phyloP scores from a whole-genome alignment of 345 rosid species.

The Sonneratia caseolaris region DNA sequence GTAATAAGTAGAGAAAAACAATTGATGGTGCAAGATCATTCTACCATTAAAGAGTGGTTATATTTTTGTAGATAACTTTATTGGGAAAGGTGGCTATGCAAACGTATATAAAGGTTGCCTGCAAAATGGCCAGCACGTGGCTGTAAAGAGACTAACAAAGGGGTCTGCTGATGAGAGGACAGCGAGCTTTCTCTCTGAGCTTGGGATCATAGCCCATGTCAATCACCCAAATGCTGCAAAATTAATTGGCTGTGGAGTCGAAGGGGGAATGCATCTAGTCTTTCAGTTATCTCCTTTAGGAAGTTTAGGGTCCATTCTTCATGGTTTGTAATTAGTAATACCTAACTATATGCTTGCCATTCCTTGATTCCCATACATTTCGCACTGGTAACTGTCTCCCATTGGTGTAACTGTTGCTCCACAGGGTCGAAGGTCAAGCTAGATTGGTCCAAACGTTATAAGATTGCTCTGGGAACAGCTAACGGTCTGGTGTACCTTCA shows the following conservation, averaged over 20 bases:
- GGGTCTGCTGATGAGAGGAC: conserved; percentile 69
- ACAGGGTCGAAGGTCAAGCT: conserved; percentile 43
- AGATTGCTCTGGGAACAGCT: conserved; percentile 75
- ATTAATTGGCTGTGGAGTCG: conserved; percentile 74
- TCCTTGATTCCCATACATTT: neutral
- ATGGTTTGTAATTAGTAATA: conserved; percentile 32
- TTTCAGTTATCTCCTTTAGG: conserved; percentile 68
- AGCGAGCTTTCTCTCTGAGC: conserved; percentile 57
- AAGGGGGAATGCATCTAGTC: conserved; percentile 77
- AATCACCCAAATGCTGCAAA: conserved; percentile 84
- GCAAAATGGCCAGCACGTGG: conserved; percentile 55
- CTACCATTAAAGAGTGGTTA: neutral
- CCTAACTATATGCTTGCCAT: neutral
- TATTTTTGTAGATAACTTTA: conserved; percentile 51
- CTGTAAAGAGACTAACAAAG: conserved; percentile 59
- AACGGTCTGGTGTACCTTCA: conserved; percentile 86
- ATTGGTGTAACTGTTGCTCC: conserved; percentile 2
- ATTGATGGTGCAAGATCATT: neutral
- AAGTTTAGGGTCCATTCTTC: conserved; percentile 70
- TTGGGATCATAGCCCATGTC: conserved; percentile 80
- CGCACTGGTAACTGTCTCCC: neutral
- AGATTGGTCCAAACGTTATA: conserved; percentile 75
- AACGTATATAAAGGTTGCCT: conserved; percentile 69
- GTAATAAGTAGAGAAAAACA: neutral
- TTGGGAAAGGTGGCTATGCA: conserved; percentile 89